Conservation (phyloP, 208 protist genomes). For the Leishmania major region DNA sequence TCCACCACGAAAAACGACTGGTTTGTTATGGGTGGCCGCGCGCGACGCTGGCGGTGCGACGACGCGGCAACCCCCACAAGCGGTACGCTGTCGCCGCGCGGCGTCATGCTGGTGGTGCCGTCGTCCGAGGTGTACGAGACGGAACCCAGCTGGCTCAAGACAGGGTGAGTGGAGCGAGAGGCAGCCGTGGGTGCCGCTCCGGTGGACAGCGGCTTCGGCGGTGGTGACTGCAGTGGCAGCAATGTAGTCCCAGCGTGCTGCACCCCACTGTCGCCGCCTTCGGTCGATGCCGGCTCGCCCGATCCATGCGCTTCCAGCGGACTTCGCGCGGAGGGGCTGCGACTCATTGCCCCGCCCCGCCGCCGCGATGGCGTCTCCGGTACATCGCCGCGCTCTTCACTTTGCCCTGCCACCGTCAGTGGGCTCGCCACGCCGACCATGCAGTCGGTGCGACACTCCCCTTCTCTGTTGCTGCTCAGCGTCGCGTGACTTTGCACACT, state of each 20-base stretch:
- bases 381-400: neutral
- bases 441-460: neutral
- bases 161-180: neutral
- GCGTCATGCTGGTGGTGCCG: constrained; percentile 10
- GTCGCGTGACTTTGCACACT: constrained; percentile 2
- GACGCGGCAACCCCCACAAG: constrained; percentile 14
- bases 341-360: constrained; percentile 1
- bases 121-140: constrained; percentile 1
- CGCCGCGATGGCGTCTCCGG: neutral
- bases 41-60: constrained; percentile 10
- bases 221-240: neutral
- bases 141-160: constrained; percentile 6
- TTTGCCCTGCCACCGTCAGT: neutral
- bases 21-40: constrained; percentile 37
- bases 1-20: constrained; percentile 63
- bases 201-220: neutral
- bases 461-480: neutral
- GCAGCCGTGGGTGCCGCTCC: neutral
- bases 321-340: constrained; percentile 12
- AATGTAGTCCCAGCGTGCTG: neutral
- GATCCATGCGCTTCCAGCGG: neutral
- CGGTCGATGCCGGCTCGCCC: neutral
- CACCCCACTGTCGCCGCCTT: neutral
- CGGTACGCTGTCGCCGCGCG: constrained; percentile 17
- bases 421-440: neutral